Evolutionary conservation across 768 basidiomycete species (phyloP).

Genomic region (Podaxis sp.): DNA sequence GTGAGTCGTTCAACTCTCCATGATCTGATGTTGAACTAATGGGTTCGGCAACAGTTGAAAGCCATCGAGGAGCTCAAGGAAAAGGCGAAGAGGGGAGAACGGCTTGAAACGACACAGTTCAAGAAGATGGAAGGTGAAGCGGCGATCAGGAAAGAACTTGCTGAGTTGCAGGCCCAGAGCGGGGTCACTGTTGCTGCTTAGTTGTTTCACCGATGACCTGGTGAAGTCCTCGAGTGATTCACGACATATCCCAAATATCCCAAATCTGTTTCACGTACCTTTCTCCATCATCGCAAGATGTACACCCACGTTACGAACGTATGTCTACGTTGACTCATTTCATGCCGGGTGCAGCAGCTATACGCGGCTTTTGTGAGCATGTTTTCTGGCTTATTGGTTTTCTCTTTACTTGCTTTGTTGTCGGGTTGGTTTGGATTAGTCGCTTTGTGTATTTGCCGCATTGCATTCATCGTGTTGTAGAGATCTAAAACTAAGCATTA

Average conservation of each 20-base stretch:
- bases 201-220: background rate
- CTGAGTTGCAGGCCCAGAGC: constrained; percentile 25
- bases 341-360: background rate
- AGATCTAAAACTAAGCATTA: background rate
- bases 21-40: background rate
- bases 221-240: background rate
- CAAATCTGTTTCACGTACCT: background rate
- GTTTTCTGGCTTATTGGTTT: background rate
- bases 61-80: constrained; percentile 99
- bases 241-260: background rate
- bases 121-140: constrained; percentile 94
- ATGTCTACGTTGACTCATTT: background rate
- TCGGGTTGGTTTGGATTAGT: constrained; percentile 2
- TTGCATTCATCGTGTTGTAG: background rate
- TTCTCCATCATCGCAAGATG: background rate
- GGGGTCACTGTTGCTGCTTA: background rate
- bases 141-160: constrained; percentile 80
- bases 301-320: background rate
- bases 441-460: background rate
- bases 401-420: background rate
- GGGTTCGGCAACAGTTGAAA: constrained; percentile 59
- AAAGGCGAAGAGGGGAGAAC: constrained; percentile 84
- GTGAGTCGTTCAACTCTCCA: constrained; percentile 33
- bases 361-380: background rate
- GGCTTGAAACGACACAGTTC: constrained; percentile 90